These are phyloP conservation scores for Nigrospora sphaerica DNA, from an alignment of 2,329 filamentous ascomycete genomes.

Conservation along the genomic window DNA sequence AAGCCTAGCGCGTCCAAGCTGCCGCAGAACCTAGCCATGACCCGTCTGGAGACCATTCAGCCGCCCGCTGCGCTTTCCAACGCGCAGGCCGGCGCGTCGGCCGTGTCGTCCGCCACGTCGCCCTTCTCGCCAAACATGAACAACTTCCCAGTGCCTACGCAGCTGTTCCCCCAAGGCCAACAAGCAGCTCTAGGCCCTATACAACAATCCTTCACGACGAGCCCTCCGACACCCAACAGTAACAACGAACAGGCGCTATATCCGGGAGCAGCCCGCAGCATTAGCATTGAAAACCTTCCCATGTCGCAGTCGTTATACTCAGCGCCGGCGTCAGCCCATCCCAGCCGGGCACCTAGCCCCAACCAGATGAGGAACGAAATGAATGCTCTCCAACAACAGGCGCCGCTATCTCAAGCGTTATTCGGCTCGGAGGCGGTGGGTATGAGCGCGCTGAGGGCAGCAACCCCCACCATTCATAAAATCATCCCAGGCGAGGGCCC, in stretches of 20 bases:
- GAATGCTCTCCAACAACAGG: constrained; percentile 31
- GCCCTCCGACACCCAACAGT: constrained; percentile 60
- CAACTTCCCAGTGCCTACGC: constrained; percentile 32
- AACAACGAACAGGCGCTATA: constrained; percentile 47
- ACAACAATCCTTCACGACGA: constrained; percentile 40
- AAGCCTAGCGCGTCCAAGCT: constrained; percentile 71
- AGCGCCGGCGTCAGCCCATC: constrained; percentile 63
- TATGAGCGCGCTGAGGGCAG: constrained; percentile 37
- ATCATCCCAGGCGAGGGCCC: constrained; percentile 79
- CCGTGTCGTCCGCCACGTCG: constrained; percentile 35
- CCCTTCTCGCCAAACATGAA: constrained; percentile 44
- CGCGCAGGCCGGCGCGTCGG: constrained; percentile 16
- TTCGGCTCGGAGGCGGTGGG: constrained; percentile 40
- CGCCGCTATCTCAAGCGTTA: constrained; percentile 32
- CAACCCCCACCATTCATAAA: constrained; percentile 65
- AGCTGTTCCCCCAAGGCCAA: constrained; percentile 19
- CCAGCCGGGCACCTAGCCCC: constrained; percentile 74
- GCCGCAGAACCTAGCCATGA: constrained; percentile 73
- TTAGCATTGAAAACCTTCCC: constrained; percentile 58
- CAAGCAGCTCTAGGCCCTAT: constrained; percentile 16
- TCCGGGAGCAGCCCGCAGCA: constrained; percentile 46
- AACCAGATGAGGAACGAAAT: constrained; percentile 42
- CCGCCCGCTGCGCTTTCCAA: constrained; percentile 29
- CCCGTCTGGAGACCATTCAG: constrained; percentile 59
- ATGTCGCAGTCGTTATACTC: constrained; percentile 59